Base-by-base conservation (phyloP, 345 rosid genomes). In the Cardiospermum halicacabum region DNA sequence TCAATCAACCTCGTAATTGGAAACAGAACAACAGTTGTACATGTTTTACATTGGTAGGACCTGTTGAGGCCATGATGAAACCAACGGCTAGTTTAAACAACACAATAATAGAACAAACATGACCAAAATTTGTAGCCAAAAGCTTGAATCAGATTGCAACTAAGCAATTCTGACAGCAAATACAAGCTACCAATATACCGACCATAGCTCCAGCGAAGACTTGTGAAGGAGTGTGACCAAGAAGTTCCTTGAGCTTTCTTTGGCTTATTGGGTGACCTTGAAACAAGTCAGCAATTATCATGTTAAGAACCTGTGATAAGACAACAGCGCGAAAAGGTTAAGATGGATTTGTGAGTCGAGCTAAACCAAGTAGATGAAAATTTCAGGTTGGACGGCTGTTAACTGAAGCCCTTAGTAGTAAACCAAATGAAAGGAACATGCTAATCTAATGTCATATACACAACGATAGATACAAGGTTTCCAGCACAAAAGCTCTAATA, bases 231-330 rank as follows among this genome's bases (percentile, higher is more conserved):
- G 96, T 86, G 80, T 92, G 98, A 30, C 97, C 98, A 1, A 89
- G 89, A 66, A 92, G 81, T 73, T 92, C 98, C 79, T 89, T 88
- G 53, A 92, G 93, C 83, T 92, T 89, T 75, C 96, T 83, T 76
- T 89, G 82, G 68, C 98, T 88, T 25, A 92, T 86, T 2, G 93
- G 96, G 78, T 88, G 98, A 60, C 96, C 98, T 78, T 92, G 87
- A 69, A 92, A 92, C 71, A 92, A 71, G 68, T 89, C 96, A 77
- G 80, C 93, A 36, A 92, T 83, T 25, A 92, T 92, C 89, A 89
- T 71, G 73, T 89, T 88, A 27, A 92, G 90, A 71, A 92, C 96
- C 98, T 89, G 62, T 36, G 64, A 31, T 64, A 21, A 51, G 27
- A 22, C 42, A 49, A 58, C 7, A 70, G 58, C 40, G 0, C 21